phyloP scores from a whole-genome alignment of 768 basidiomycete genomes.

The Crepidotus variabilis region DNA sequence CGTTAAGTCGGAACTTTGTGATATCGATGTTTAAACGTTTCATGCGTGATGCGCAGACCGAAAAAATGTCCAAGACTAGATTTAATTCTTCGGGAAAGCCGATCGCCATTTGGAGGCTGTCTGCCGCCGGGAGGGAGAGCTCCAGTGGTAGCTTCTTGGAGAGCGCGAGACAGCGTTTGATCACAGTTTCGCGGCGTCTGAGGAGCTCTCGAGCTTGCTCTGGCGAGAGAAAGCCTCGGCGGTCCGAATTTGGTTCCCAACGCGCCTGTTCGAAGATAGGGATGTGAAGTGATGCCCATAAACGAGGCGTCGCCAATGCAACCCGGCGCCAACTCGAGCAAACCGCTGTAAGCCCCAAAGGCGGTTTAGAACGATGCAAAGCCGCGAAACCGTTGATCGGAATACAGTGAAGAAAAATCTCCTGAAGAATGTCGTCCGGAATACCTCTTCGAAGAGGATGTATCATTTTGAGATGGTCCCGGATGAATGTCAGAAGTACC shows the following conservation, averaged over 20 bases:
- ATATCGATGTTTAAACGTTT: background rate
- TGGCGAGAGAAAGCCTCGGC: background rate
- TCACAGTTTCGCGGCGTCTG: background rate
- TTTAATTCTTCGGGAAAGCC: background rate
- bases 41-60: background rate
- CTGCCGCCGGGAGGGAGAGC: background rate
- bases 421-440: background rate
- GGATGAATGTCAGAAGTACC: background rate
- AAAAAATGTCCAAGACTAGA: background rate
- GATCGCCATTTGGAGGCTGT: background rate
- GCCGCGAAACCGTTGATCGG: background rate
- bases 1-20: background rate
- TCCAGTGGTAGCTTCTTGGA: background rate
- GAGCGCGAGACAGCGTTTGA: background rate
- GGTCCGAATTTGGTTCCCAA: background rate
- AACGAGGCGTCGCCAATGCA: background rate
- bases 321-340: background rate
- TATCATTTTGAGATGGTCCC: background rate
- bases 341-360: background rate
- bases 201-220: background rate
- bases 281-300: background rate
- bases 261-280: background rate
- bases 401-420: constrained; percentile 1
- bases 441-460: background rate
- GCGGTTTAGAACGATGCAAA: background rate